phyloP scores from a whole-genome alignment of 225 moss, liverwort and hornwort species.

The Bryum argenteum region DNA sequence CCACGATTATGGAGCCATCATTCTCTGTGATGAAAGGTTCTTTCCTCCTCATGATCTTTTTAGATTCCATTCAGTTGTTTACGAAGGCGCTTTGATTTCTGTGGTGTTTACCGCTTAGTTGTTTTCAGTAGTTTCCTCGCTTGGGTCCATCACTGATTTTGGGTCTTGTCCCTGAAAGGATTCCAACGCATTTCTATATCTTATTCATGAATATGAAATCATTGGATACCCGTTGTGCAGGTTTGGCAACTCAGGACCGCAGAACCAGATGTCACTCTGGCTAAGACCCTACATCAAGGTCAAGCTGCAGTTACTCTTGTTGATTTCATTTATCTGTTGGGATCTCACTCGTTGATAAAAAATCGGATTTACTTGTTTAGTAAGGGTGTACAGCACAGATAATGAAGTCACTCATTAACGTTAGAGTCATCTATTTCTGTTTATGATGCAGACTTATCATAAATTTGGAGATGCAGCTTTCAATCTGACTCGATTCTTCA shows the following conservation, averaged over 20 bases:
- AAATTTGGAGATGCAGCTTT: slow-evolving; percentile 98
- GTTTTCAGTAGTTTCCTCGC: not conserved
- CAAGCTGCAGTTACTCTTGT: slow-evolving; percentile 23
- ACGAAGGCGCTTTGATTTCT: not conserved
- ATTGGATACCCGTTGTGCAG: slow-evolving; percentile 42
- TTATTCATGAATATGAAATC: not conserved
- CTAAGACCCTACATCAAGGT: slow-evolving; percentile 95
- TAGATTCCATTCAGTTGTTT: slow-evolving; percentile 7
- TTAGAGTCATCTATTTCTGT: not conserved
- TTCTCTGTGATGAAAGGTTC: slow-evolving; percentile 98
- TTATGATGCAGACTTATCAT: slow-evolving; percentile 71
- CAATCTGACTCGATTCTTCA: slow-evolving; percentile 83
- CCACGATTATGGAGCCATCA: slow-evolving; percentile 92
- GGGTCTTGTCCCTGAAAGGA: not conserved
- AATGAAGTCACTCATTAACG: slow-evolving; percentile 16
- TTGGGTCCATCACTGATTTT: not conserved
- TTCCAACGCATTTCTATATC: not conserved
- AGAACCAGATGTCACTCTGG: slow-evolving; percentile 99
- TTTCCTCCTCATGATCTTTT: slow-evolving; percentile 12
- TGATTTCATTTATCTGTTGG: slow-evolving; percentile 6
- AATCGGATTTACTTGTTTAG: slow-evolving; percentile 5
- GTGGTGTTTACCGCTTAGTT: not conserved
- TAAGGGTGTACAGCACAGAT: slow-evolving; percentile 4
- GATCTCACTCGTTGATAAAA: slow-evolving; percentile 19
- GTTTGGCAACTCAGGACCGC: slow-evolving; percentile 79